A percentile compares a stretch with the other conserved stretches of the same genome.
Evolutionary conservation across 176 grass and related monocot genomes (phyloP).

Genomic region (Rhynchospora pubera): DNA sequence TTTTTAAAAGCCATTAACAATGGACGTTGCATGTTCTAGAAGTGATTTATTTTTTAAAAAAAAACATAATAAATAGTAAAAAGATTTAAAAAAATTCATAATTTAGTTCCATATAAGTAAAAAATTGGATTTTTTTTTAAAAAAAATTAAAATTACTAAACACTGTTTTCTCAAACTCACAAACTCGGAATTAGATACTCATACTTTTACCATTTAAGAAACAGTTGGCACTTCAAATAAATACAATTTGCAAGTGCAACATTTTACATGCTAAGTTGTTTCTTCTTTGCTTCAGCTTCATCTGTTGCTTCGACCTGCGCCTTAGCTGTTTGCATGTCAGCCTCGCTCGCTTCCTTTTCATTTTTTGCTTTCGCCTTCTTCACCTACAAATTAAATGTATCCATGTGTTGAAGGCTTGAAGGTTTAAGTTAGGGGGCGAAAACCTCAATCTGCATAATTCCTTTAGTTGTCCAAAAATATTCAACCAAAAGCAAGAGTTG

Average conservation of each 20-base stretch:
- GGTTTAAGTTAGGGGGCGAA: not conserved
- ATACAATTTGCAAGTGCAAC: not conserved
- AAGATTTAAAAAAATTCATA: too few species aligned
- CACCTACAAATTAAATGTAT: slow-evolving; percentile 4
- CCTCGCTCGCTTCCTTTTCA: slow-evolving; percentile 58
- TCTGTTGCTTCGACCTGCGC: slow-evolving; percentile 59
- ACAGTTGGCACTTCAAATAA: not conserved
- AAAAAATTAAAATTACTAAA: not conserved
- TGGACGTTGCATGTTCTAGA: too few species aligned
- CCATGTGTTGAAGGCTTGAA: not conserved
- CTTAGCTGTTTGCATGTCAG: slow-evolving; percentile 46
- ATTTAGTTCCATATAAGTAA: too few species aligned
- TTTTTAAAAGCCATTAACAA: too few species aligned
- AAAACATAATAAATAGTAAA: too few species aligned
- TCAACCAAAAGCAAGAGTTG: too few species aligned
- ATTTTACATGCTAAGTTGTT: slow-evolving; percentile 25
- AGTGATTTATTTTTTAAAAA: too few species aligned
- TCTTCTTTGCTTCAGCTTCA: slow-evolving; percentile 58
- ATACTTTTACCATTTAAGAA: not conserved
- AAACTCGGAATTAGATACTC: not conserved
- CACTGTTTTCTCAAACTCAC: not conserved
- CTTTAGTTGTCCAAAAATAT: too few species aligned
- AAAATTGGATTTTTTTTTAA: too few species aligned
- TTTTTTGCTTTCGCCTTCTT: slow-evolving; percentile 48
- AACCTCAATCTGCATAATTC: not conserved